Evolutionary conservation across 2,329 filamentous ascomycete genomes (phyloP), one percentile per base, ranked within the genome.

Genomic region (Fusarium camptoceras): DNA sequence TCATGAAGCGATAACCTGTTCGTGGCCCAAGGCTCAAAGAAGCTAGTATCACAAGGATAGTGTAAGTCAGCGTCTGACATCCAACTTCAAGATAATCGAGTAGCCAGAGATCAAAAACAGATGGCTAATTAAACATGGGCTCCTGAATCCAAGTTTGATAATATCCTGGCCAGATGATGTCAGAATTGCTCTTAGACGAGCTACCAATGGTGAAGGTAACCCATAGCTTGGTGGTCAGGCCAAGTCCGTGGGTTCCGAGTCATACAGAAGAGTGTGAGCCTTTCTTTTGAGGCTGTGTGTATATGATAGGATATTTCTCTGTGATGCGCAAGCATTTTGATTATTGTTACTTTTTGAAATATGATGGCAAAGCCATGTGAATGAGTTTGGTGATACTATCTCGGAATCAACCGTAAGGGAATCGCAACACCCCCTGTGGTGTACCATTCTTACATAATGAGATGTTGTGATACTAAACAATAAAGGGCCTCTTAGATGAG

Each of bases 41-140:
- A 53, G 53, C 42, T 66, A 66, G 51, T 61, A 57, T 62, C 34
- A 5, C 42, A 48, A 58, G 20, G 63, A 59, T 60, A 37, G 55
- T 65, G 58, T 68, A 60, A 64, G 67, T 44, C 49, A 50, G 48
- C 54, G 63, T 68, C 68, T 53, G 59, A 71, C 64, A 30, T 49
- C 43, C 37, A 27, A 15, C 18, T 25, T 39, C 18, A 30, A 55
- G 16, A 63, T 15, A 25, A n/a, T 51, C 25, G 31, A 50, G 30
- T 22, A 55, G 24, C n/a, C n/a, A 22, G 47, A 39, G 30, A 22
- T 14, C 18, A 30, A 15, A 28, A 18, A 22, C 16, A 24, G 6
- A 24, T n/a, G 39, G 14, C 18, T 10, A 5, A 27, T 9, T 14
- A 6, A 8, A 30, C 18, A 27, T 37, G 6, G 27, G 7, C 7